Evolutionary conservation across 1,284 basidiomycete species (phyloP).

Genomic region (Ceratobasidium sp.): DNA sequence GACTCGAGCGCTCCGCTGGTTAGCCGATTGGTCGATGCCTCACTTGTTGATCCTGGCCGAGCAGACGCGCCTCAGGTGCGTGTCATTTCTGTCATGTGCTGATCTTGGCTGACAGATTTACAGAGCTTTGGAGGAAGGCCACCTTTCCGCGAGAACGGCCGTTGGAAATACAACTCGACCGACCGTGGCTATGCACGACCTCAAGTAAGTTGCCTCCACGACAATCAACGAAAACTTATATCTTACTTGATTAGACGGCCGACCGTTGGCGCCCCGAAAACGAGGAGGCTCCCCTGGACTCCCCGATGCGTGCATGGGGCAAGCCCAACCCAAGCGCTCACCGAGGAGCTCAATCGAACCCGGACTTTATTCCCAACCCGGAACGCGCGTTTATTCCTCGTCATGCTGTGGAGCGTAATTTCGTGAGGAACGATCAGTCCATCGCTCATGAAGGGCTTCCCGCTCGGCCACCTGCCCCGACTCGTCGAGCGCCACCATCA

Average conservation of each 20-base stretch:
- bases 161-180: constrained; percentile 4
- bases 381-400: constrained; percentile 33
- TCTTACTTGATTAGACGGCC: not conserved
- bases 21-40: constrained; percentile 8
- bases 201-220: not conserved
- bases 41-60: constrained; percentile 11
- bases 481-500: not conserved
- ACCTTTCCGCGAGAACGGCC: not conserved
- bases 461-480: constrained; percentile 6
- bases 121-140: constrained; percentile 1
- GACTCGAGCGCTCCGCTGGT: constrained; percentile 27
- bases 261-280: constrained; percentile 22
- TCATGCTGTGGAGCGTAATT: constrained; percentile 11
- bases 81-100: not conserved
- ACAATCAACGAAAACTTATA: not conserved
- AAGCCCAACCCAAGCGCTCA: not conserved
- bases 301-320: constrained; percentile 26
- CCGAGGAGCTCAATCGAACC: not conserved
- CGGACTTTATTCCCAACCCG: not conserved
- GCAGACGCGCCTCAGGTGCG: not conserved
- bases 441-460: constrained; percentile 24
- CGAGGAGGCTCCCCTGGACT: not conserved
- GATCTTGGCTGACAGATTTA: not conserved
- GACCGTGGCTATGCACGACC: not conserved
- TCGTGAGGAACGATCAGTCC: not conserved